Evolutionary conservation across 2,329 filamentous ascomycete genomes (phyloP), one percentile per base, ranked within the genome.

Genomic region (Byssothecium circinans): DNA sequence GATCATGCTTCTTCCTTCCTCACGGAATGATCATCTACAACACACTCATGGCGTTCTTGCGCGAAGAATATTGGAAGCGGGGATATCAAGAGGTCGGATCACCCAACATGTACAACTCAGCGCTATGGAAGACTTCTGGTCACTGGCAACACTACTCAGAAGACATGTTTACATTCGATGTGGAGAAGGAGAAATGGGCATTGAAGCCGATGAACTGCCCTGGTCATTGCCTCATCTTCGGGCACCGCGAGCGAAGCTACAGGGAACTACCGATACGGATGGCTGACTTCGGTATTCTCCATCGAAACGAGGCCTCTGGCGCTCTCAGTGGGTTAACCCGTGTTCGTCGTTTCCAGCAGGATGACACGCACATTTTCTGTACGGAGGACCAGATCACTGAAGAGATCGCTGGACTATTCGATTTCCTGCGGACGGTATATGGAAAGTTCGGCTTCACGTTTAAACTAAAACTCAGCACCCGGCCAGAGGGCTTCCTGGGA

Each of bases 171-270:
- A 85, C 85, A n/a, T 85, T 96, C 60, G 77, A 84, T 37, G 78
- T 87, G 25, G 91, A 96, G 71, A 95, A 96, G 78, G 87, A 88
- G 54, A 79, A 85, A 57, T 91, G 86, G 78, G 91, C 85, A 14
- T 76, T 97, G 42, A 97, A 97, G 77, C 92, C 92, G 22, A 97
- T 97, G 94, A 97, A 97, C 77, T 99, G 94, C 75, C 94, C 94
- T 3, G 91, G 91, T 22, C 92, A 97, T 74, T 95, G 89, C 73
- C 76, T 94, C 57, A 87, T 96, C 64, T 96, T 96, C 71, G 83
- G 81, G 41, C 87, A 92, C 71, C 83, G 88, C 44, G 88, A 89
- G 65, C 83, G 89, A 62, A 94, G 87, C 72, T 96, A 97, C 73
- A 81, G 88, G 63, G 91, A 97, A 61, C 78, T 99, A 49, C 94